Conservation (phyloP, 176 grass and related monocot species). For the Lolium multiflorum region DNA sequence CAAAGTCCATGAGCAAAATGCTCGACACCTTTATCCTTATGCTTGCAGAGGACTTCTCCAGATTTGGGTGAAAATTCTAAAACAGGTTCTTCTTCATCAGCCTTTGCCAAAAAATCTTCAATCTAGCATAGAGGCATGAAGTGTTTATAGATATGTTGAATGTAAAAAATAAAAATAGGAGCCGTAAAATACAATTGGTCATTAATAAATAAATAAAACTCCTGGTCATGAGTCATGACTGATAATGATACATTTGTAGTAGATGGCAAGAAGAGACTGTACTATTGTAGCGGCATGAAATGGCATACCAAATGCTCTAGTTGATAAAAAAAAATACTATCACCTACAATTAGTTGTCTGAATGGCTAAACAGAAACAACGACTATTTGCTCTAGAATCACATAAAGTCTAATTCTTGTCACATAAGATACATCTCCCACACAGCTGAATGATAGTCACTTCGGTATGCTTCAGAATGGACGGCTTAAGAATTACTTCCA, state of each 20-base stretch:
- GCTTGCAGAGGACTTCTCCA: conserved; percentile 87
- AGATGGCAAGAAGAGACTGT: conserved; percentile 7
- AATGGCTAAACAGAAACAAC: conserved; percentile 1
- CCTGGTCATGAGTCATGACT: neutral
- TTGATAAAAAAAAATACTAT: neutral
- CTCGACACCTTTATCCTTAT: conserved; percentile 54
- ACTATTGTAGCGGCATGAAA: neutral
- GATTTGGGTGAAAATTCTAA: conserved; percentile 52
- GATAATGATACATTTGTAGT: conserved; percentile 13
- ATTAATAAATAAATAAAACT: neutral
- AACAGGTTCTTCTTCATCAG: conserved; percentile 60
- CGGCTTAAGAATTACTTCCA: conserved; percentile 16
- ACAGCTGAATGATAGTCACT: neutral
- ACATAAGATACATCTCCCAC: neutral
- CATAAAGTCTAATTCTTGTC: conserved; percentile 19
- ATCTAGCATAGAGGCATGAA: conserved; percentile 60
- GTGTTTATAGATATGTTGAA: conserved; percentile 20
- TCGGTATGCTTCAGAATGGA: conserved; percentile 22
- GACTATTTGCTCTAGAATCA: conserved; percentile 22
- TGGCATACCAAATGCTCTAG: conserved; percentile 7
- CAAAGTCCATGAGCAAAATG: conserved; percentile 99
- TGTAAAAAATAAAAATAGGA: neutral
- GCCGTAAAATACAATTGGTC: neutral
- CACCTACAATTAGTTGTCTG: neutral
- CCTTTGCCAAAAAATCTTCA: conserved; percentile 79